Evolutionary conservation across 208 protist genomes (phyloP), one percentile per base, ranked within the genome.

Genomic region (Acanthamoeba triangularis): DNA sequence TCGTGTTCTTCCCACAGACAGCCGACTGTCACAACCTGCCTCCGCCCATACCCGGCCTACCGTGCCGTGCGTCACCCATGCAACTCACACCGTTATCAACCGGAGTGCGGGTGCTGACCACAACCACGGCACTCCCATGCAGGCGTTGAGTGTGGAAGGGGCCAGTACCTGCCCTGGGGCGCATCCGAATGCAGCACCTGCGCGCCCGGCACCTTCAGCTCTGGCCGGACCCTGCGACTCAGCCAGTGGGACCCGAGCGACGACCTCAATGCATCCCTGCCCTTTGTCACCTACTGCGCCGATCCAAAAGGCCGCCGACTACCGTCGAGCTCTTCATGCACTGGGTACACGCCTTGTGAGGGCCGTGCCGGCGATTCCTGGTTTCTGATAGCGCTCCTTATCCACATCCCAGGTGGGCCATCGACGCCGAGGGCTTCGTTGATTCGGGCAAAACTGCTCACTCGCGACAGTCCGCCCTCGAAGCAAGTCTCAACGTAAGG

Each of bases 111-210:
- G 16, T 20, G 56, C 23, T 63, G 56, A 63, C 25, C 23, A 84
- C 37, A 18, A 84, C 8, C 7, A 30, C 49, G 37, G n/a, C n/a
- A n/a, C n/a, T n/a, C n/a, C n/a, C 14, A 61, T 56, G 16, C 25
- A 90, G 82, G 33, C 7, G 49, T 90, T 41, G 82, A 90, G 13
- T 90, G 82, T 44, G 82, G 33, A 6, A n/a, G 14, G 16, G 82
- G 82, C 23, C 0, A 90, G n/a, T 90, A 90, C 30, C 82, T 90
- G 30, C 82, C 82, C 18, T 90, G 82, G 82, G 82, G 49, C n/a
- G 82, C 82, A 41, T 44, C 16, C 11, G 23, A 65, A n/a, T 90
- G 82, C 82, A 44, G 33, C 44, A 44, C 33, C 30, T 90, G 82
- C 33, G 25, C 44, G 54, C 49, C 82, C 3, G 82, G 82, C 4